These are phyloP conservation scores for Saccharomycopsis malanga DNA, from an alignment of 805 yeast species.

Conservation along the genomic window DNA sequence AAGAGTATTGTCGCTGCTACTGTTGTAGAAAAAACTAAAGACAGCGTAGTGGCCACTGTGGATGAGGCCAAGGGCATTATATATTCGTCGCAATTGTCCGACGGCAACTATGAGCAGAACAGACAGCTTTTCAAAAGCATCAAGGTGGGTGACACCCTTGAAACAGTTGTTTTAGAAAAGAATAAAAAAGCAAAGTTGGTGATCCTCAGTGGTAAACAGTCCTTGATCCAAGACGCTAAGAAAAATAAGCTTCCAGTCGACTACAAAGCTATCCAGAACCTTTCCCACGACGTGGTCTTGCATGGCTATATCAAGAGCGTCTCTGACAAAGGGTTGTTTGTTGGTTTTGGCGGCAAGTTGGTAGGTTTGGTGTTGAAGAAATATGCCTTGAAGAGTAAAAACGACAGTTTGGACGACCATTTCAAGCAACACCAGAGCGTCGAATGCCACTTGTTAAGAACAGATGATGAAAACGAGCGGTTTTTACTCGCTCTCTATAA, in stretches of 20 bases:
- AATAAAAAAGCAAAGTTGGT: constrained; percentile 55
- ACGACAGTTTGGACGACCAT: constrained; percentile 44
- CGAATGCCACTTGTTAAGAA: constrained; percentile 53
- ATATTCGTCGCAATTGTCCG: constrained; percentile 67
- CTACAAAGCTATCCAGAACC: constrained; percentile 46
- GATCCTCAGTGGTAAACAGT: constrained; percentile 55
- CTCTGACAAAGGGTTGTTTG: constrained; percentile 76
- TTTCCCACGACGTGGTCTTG: constrained; percentile 37
- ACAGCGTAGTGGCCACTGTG: constrained; percentile 60
- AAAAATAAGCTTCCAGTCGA: constrained; percentile 45
- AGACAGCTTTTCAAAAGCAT: constrained; percentile 58
- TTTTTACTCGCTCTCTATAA: constrained; percentile 56
- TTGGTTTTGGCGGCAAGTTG: constrained; percentile 70
- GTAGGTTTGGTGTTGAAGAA: constrained; percentile 79
- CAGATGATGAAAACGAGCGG: constrained; percentile 63
- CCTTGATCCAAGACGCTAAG: constrained; percentile 60
- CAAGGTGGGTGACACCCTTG: constrained; percentile 51
- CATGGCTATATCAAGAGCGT: constrained; percentile 75
- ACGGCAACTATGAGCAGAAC: constrained; percentile 66
- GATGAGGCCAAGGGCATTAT: constrained; percentile 60
- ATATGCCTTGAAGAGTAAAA: constrained; percentile 50
- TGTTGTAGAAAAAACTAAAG: constrained; percentile 70
- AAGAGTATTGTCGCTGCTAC: constrained; percentile 50
- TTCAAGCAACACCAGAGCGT: constrained; percentile 68
- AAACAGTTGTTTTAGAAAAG: constrained; percentile 62